Base-by-base conservation (phyloP, 208 protist species). In the Crithidia brevicula region DNA sequence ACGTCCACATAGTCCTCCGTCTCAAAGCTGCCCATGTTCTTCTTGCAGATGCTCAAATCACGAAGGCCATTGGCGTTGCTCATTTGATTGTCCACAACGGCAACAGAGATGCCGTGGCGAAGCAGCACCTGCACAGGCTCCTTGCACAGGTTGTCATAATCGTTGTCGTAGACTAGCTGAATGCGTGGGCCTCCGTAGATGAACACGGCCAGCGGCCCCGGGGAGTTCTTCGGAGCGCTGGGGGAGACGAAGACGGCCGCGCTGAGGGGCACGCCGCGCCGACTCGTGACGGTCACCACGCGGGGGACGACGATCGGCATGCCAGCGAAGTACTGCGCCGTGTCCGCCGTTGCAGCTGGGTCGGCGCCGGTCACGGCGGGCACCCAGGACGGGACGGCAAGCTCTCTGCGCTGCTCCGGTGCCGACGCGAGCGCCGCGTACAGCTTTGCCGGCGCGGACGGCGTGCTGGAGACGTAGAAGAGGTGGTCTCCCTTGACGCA, bases 121-220 rank as follows among this genome's bases (percentile, higher is more conserved):
- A 86, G 75, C 49, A 95, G 59, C 3, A 81, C 49, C 68, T 97
- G 91, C 58, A 94, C 77, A 10, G 69, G 59, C 13, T 81, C 67
- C 45, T 80, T 76, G 58, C 64, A 82, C 2, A 64, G 34, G 28
- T 16, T 57, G 20, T 89, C 82, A 61, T 83, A 91, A 59, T 94
- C 82, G 66, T 83, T 75, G 16, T 74, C 77, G 57, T 77, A 81
- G 1, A 97, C 89, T 4, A 94, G 85, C 73, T 97, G 93, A n/a
- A 78, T 89, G 59, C 89, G 87, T 11, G 93, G 91, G 22, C 93
- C 93, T 15, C 91, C 91, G 78, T 97, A 97, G 16, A 97, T 74
- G 36, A 80, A 88, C 11, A 97, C 34, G 3, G 82, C 85, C 13
- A 96, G 66, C n/a, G 91, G 88, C 31, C 57, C 73, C 25, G 54